phyloP scores from a whole-genome alignment of 1,139 yeast genomes.

The Suhomyces bribrorum region DNA sequence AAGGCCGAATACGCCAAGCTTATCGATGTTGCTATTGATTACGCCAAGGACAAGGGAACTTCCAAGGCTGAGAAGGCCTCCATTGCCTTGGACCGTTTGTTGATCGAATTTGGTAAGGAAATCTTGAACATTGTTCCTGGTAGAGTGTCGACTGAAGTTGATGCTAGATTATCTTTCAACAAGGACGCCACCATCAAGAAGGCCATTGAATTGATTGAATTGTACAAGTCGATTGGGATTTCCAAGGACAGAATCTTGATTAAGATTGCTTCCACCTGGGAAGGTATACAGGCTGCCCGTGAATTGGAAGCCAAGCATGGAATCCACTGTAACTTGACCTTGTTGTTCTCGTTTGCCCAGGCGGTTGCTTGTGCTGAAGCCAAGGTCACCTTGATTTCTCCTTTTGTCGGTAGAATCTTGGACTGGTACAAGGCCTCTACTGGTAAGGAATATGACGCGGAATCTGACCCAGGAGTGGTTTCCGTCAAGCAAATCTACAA shows the following conservation, averaged over 20 bases:
- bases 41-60: slow-evolving; percentile 70
- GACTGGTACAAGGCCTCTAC: slow-evolving; percentile 98
- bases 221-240: slow-evolving; percentile 84
- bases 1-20: slow-evolving; percentile 86
- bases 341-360: slow-evolving; percentile 91
- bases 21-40: slow-evolving; percentile 87
- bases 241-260: slow-evolving; percentile 86
- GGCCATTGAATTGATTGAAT: slow-evolving; percentile 83
- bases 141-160: slow-evolving; percentile 98
- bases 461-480: slow-evolving; percentile 92
- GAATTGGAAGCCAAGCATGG: slow-evolving; percentile 90
- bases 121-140: slow-evolving; percentile 96
- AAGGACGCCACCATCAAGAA: slow-evolving; percentile 89
- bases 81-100: slow-evolving; percentile 84
- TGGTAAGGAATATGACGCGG: slow-evolving; percentile 81
- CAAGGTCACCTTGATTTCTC: slow-evolving; percentile 90
- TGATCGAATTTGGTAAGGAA: slow-evolving; percentile 95
- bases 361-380: slow-evolving; percentile 99
- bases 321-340: slow-evolving; percentile 93
- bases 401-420: slow-evolving; percentile 98
- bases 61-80: slow-evolving; percentile 52
- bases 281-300: slow-evolving; percentile 98
- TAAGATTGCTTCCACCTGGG: slow-evolving; percentile 98
- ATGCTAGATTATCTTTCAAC: slow-evolving; percentile 95
- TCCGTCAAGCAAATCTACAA: slow-evolving; percentile 88